Base-by-base conservation (phyloP, 2,329 filamentous ascomycete genomes). In the Graphilbum sp. region DNA sequence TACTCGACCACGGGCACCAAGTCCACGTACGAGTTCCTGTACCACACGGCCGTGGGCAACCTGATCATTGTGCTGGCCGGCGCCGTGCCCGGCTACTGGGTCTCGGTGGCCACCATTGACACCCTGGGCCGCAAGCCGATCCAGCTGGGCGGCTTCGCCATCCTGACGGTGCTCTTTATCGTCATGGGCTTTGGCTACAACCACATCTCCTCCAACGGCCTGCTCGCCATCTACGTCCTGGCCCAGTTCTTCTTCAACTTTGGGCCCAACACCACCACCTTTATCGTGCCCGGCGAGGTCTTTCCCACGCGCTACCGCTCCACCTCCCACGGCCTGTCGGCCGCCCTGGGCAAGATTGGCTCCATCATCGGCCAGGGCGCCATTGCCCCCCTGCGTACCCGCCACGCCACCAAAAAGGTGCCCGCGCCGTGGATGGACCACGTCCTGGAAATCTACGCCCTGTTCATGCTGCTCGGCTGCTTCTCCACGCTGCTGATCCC, bases 41-140 rank as follows among this genome's bases (percentile, higher is more conserved):
- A 75, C 62, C 82, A 81, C 58, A 83, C 75, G 8, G 79, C 81
- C 36, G 68, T 84, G 17, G 82, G 82, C 10, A 86, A 88, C 60
- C 60, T 87, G 48, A 83, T 87, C 47, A 68, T 87, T 36, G 75
- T 86, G 47, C 73, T 80, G 42, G 81, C 82, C 4, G 82, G 81
- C 41, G 78, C 82, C 35, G 80, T 87, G 13, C 82, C 82, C 0
- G 82, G 82, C 13, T 87, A 87, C n/a, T 87, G 81, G 81, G 69
- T 84, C 15, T 82, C 79, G 0, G 80, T 86, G 6, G 74, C 74
- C 32, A 55, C 54, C 20, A 49, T 85, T 40, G 81, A 88, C 56
- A 80, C 68, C 2, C 49, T 86, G 13, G 82, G 81, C 38, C 78
- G 82, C 50, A 86, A 84, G 62, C 72, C 79, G 2, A 84, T 88